Conservation (phyloP, 805 yeast species). For the Pichia manshurica region DNA sequence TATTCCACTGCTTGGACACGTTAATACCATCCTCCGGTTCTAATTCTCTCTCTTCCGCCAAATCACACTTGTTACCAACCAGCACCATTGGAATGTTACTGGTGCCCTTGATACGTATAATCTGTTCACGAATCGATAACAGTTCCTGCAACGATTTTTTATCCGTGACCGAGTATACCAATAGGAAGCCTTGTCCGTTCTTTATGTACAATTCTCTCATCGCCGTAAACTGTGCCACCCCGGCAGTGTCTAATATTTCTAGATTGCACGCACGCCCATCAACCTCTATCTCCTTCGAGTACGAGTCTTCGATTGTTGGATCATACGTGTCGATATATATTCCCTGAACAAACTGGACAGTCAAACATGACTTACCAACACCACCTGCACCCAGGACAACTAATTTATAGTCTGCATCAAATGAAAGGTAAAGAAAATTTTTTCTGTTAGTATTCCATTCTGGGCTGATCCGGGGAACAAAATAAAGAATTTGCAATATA, state of each 20-base stretch:
- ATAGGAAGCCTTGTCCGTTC: conserved; percentile 70
- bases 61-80: conserved; percentile 88
- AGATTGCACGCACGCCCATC: conserved; percentile 84
- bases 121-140: conserved; percentile 75
- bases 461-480: too few species aligned
- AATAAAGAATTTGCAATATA: too few species aligned
- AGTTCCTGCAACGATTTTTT: conserved; percentile 69
- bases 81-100: conserved; percentile 80
- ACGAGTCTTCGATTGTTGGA: conserved; percentile 96
- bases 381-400: conserved; percentile 97
- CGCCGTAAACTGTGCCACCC: conserved; percentile 85
- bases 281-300: conserved; percentile 79
- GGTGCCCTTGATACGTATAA: conserved; percentile 73
- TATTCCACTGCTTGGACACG: conserved; percentile 81
- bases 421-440: neutral
- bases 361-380: conserved; percentile 90
- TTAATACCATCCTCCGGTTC: conserved; percentile 77
- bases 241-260: conserved; percentile 67
- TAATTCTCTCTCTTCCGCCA: conserved; percentile 66
- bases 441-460: neutral
- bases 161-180: conserved; percentile 56
- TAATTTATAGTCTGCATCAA: conserved; percentile 63
- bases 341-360: conserved; percentile 89
- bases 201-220: conserved; percentile 87
- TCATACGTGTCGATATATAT: conserved; percentile 87